These are phyloP conservation scores for Magnaporthiopsis incrustans DNA, from an alignment of 2,329 filamentous ascomycete genomes.

Conservation along the genomic window DNA sequence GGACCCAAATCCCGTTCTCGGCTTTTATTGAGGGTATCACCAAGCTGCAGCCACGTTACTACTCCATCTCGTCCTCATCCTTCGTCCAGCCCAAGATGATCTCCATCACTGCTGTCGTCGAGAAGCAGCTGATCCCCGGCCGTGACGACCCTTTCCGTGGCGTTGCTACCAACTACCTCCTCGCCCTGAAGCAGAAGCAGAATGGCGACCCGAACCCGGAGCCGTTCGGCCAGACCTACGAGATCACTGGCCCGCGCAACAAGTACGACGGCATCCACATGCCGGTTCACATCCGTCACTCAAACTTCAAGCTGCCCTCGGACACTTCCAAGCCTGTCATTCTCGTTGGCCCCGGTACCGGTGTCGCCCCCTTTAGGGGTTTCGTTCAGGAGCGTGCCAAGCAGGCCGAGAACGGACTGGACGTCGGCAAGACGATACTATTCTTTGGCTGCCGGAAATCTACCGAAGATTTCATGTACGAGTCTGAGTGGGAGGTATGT, in stretches of 20 bases:
- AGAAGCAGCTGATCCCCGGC: conserved; percentile 70
- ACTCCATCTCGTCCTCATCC: conserved; percentile 97
- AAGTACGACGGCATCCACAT: conserved; percentile 96
- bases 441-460: conserved; percentile 92
- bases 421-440: conserved; percentile 78
- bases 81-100: conserved; percentile 90
- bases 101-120: conserved; percentile 90
- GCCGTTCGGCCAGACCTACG: conserved; percentile 77
- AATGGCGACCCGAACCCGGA: conserved; percentile 77
- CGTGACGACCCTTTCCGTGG: conserved; percentile 76
- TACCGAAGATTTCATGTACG: conserved; percentile 88
- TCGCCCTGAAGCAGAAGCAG: conserved; percentile 94
- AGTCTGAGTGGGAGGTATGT: conserved; percentile 85
- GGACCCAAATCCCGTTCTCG: conserved; percentile 84
- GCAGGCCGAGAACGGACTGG: conserved; percentile 69
- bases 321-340: conserved; percentile 91
- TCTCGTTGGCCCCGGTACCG: conserved; percentile 92
- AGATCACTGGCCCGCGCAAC: conserved; percentile 82
- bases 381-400: conserved; percentile 92
- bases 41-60: conserved; percentile 96
- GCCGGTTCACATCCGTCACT: conserved; percentile 92
- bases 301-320: conserved; percentile 97
- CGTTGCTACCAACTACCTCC: conserved; percentile 92
- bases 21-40: conserved; percentile 86
- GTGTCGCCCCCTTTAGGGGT: conserved; percentile 90